phyloP scores from a whole-genome alignment of 1,284 basidiomycete species.

The Xerocomus cyaneibrunnescens region DNA sequence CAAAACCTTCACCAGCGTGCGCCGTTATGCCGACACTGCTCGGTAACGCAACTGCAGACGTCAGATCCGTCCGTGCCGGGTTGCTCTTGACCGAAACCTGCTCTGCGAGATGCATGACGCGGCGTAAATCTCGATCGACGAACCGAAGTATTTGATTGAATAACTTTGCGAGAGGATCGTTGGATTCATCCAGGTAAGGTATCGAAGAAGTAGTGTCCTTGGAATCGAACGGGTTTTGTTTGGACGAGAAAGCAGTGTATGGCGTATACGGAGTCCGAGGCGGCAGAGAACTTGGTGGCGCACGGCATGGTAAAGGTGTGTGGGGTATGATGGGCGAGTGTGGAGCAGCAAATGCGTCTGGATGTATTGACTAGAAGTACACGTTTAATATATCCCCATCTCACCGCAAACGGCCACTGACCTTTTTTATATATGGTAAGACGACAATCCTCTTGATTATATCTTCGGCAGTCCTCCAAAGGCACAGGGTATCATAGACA shows the following conservation, averaged over 20 bases:
- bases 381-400: background rate
- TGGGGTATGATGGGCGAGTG: constrained; percentile 74
- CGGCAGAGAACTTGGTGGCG: constrained; percentile 43
- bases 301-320: constrained; percentile 45
- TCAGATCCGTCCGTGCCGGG: constrained; percentile 24
- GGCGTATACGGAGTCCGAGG: constrained; percentile 68
- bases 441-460: constrained; percentile 73
- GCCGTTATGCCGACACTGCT: constrained; percentile 2
- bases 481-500: constrained; percentile 78
- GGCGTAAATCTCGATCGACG: constrained; percentile 66
- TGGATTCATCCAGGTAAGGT: constrained; percentile 59
- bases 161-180: constrained; percentile 66
- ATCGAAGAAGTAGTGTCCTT: constrained; percentile 34
- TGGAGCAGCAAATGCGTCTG: constrained; percentile 64
- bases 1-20: constrained; percentile 50
- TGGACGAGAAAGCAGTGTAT: constrained; percentile 62
- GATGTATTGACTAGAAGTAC: constrained; percentile 62
- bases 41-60: constrained; percentile 1
- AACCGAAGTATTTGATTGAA: constrained; percentile 86
- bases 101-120: constrained; percentile 78
- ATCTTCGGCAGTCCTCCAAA: constrained; percentile 86
- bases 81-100: constrained; percentile 53
- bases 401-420: constrained; percentile 30
- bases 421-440: constrained; percentile 75
- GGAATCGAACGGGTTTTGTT: constrained; percentile 45